Percentiles rank a stretch among this genome's conserved stretches.
Conservation (phyloP, 768 basidiomycete genomes). For the Pleurotus cornucopiae region DNA sequence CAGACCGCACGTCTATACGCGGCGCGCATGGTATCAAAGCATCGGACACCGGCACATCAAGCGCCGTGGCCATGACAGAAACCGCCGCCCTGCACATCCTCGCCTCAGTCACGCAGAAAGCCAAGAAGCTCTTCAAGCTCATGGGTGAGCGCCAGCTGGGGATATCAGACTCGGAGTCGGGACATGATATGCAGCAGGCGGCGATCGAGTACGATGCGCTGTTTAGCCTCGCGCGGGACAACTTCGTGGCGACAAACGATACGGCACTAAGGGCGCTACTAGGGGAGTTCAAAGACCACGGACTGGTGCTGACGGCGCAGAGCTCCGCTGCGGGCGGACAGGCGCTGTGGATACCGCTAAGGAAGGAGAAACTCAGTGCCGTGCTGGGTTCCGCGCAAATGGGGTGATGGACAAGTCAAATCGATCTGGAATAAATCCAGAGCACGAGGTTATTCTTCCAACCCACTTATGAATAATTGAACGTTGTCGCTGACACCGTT, state of each 20-base stretch:
- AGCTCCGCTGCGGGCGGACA: constrained; percentile 46
- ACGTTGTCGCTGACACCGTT: too few relatives aligned
- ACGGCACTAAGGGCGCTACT: constrained; percentile 77
- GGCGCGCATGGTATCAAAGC: constrained; percentile 30
- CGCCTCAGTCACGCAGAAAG: constrained; percentile 82
- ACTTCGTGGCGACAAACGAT: constrained; percentile 88
- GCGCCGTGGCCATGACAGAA: constrained; percentile 57
- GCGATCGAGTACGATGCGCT: constrained; percentile 64
- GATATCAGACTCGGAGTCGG: constrained; percentile 37
- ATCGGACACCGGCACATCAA: constrained; percentile 16
- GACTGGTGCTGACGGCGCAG: constrained; percentile 59
- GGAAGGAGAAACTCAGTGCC: constrained; percentile 64
- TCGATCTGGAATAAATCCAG: not conserved
- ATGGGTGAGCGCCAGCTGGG: constrained; percentile 69
- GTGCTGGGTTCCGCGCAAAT: constrained; percentile 29
- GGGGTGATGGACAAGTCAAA: not conserved
- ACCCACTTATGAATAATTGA: too few relatives aligned
- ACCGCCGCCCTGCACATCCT: constrained; percentile 78
- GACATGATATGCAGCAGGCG: constrained; percentile 42
- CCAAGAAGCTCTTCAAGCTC: constrained; percentile 75
- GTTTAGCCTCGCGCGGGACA: constrained; percentile 70
- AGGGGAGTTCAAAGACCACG: constrained; percentile 90
- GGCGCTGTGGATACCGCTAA: constrained; percentile 83
- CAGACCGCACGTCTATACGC: constrained; percentile 59
- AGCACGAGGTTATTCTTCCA: too few relatives aligned